phyloP scores from a whole-genome alignment of 257 asterid genomes.

The Plantago elongata region DNA sequence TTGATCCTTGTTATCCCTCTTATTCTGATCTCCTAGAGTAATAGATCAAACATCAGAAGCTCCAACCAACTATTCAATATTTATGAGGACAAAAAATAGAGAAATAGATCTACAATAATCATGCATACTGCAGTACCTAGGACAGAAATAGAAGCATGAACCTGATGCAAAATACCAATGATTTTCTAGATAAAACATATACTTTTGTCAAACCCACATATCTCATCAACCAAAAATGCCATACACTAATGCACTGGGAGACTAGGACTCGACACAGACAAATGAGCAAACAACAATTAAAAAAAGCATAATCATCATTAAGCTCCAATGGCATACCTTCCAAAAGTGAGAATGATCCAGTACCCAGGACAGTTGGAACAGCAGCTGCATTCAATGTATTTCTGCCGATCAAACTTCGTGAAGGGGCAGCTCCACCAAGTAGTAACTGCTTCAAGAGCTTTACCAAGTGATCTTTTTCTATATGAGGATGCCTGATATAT shows the following conservation, averaged over 20 bases:
- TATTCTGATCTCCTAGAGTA: conserved; percentile 56
- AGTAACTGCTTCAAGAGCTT: conserved; percentile 84
- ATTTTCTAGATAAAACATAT: conserved; percentile 6
- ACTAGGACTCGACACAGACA: conserved; percentile 4
- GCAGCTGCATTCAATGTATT: conserved; percentile 64
- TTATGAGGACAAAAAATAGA: conserved; percentile 16
- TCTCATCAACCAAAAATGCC: conserved; percentile 10
- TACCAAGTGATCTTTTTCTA: conserved; percentile 86
- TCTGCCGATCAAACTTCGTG: conserved; percentile 43
- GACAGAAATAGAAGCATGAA: not conserved
- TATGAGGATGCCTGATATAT: conserved; percentile 63
- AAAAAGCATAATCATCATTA: conserved; percentile 11
- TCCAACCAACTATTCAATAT: conserved; percentile 13
- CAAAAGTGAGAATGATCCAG: conserved; percentile 81
- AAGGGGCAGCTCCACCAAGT: conserved; percentile 51
- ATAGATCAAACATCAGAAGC: conserved; percentile 26
- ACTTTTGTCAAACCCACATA: conserved; percentile 12
- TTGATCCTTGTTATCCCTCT: conserved; percentile 36
- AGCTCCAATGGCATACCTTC: conserved; percentile 46
- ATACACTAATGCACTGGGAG: not conserved
- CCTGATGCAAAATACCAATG: conserved; percentile 7
- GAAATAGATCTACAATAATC: conserved; percentile 15
- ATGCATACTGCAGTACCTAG: conserved; percentile 4
- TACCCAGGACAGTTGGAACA: conserved; percentile 88
- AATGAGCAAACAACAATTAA: not conserved